These are phyloP conservation scores for Eruca vesicaria DNA, from an alignment of 441 rosid species.

Conservation along the genomic window DNA sequence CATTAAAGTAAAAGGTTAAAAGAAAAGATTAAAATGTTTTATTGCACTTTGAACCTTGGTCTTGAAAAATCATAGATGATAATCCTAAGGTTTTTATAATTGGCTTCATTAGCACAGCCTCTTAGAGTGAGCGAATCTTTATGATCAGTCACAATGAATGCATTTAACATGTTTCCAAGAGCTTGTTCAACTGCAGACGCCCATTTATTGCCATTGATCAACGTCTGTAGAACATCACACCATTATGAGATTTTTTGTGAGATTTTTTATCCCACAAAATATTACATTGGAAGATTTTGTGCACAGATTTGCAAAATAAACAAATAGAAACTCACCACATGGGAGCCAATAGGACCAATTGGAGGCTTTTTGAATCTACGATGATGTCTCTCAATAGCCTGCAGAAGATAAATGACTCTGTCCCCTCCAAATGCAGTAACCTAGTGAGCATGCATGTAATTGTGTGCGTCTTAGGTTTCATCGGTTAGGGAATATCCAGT, in stretches of 20 bases:
- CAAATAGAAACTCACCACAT: constrained; percentile 62
- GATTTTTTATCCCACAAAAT: neutral
- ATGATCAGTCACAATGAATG: constrained; percentile 91
- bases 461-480: constrained; percentile 4
- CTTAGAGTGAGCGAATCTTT: constrained; percentile 71
- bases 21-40: constrained; percentile 14
- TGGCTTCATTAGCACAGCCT: constrained; percentile 74
- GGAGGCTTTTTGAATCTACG: constrained; percentile 70
- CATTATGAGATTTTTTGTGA: neutral
- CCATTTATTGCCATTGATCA: constrained; percentile 82
- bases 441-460: constrained; percentile 41
- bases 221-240: constrained; percentile 49
- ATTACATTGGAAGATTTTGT: neutral
- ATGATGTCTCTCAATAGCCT: constrained; percentile 67
- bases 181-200: constrained; percentile 94
- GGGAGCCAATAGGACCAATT: constrained; percentile 97
- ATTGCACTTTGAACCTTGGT: constrained; percentile 58
- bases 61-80: constrained; percentile 87
- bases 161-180: constrained; percentile 82
- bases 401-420: constrained; percentile 77
- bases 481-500: neutral
- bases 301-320: constrained; percentile 15
- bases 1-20: constrained; percentile 2
- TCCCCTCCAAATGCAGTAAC: constrained; percentile 99
- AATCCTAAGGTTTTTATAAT: constrained; percentile 68